Evolutionary conservation across 2,329 filamentous ascomycete species (phyloP), one percentile per base, ranked within the genome.

Genomic region (Pezicula neosporulosa): DNA sequence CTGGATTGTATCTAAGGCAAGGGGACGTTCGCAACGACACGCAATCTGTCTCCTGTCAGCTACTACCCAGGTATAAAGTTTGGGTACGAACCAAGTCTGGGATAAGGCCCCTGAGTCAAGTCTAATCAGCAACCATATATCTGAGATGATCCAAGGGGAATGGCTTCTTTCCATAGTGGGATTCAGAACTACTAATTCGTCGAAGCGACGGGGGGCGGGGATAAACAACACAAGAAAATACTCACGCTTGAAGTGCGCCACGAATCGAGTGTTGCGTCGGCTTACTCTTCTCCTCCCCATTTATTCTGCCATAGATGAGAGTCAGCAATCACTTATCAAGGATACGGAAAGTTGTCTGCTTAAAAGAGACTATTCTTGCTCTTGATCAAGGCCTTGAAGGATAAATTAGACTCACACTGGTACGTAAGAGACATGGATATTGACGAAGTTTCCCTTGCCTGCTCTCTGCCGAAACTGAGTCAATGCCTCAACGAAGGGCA

Each of bases 181-280:
- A 49, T 4, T 44, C 19, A 8, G 19, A 44, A 44, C 41, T 21
- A 27, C 30, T 24, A 30, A 49, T 30, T 43, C 37, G 28, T 43
- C 3, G 19, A 27, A 44, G 19, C 16, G 18, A 44, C 16, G 8
- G 19, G 41, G 24, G 24, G 24, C 1, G 38, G 38, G 24, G 38
- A 21, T 35, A 36, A 49, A 21, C 8, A 49, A 39, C 39, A 44
- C 6, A 49, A 36, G 27, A 30, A 41, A 48, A 48, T 39, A 48
- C 46, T 48, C 36, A 45, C 39, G 48, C 39, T 58, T 56, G 47
- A 81, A 72, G 66, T 91, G 91, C 56, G 89, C 87, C 83, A 65
- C 86, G 86, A 63, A 97, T 90, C 21, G 93, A 90, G 63, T 90
- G 84, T 70, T 99, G 94, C 0, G 94, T 99, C 0, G 94, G 94